Evolutionary conservation across 2,329 filamentous ascomycete species (phyloP), one percentile per base, ranked within the genome.

Genomic region (Cyphellophora europaea): DNA sequence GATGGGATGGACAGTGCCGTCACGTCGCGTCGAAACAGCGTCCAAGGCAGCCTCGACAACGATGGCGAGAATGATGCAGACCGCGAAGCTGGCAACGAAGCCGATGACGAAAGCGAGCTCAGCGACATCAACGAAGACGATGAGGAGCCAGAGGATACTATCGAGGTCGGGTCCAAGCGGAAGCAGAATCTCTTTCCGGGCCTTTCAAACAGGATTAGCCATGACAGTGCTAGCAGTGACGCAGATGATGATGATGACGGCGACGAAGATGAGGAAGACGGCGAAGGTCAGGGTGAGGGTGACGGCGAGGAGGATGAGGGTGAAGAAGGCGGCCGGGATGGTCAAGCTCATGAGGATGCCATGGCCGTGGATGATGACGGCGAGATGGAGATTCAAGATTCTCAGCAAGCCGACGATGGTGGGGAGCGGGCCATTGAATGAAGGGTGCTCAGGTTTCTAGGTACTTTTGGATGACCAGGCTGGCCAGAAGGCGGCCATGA

Each of bases 41-140:
- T 77, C 5, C 72, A 78, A 40, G 76, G 80, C 41, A 78, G 71
- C 21, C n/a, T n/a, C 27, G 77, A 73, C n/a, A n/a, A n/a, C 0
- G 77, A 82, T 42, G 76, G 76, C 34, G 79, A 82, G 41, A 70
- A 77, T 4, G 65, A 74, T 16, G 58, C 69, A 3, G 71, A 69
- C 19, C 36, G 42, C 8, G 19, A 21, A n/a, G 21, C 17, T 5
- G 44, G 34, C 12, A 47, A 41, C 31, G 44, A 47, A 17, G 32
- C 43, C 10, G 19, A 21, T n/a, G 21, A 25, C n/a, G 21, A 25
- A 3, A 46, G 42, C 25, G 44, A 43, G 12, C 33, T 42, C 10
- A 39, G 40, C 27, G 74, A 73, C 37, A 71, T 77, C 33, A 70
- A 75, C 29, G 69, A 77, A 27, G 66, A 69, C n/a, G 21, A 25